phyloP scores from a whole-genome alignment of 1,139 yeast genomes.

The Protomyces arabidopsidicola region DNA sequence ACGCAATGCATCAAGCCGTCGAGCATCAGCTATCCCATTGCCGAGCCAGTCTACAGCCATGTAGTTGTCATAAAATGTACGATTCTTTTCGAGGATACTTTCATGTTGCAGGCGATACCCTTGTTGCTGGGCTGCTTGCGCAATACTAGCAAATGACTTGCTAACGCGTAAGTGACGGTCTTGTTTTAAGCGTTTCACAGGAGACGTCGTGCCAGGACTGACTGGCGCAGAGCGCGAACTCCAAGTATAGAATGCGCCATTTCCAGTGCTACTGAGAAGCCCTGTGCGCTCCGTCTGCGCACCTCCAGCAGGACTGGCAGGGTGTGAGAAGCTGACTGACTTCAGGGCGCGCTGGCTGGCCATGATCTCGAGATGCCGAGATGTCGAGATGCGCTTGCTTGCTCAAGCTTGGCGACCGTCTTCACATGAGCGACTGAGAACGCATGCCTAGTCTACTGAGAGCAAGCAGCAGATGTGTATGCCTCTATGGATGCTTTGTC shows the following conservation, averaged over 20 bases:
- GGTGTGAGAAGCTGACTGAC: neutral
- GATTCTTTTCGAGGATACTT: slow-evolving; percentile 11
- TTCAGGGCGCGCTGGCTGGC: neutral
- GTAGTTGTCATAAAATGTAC: slow-evolving; percentile 53
- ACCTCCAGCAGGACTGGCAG: neutral
- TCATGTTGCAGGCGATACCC: neutral
- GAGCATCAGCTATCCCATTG: slow-evolving; percentile 50
- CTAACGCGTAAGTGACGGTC: neutral
- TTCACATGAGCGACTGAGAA: neutral
- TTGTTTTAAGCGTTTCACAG: neutral
- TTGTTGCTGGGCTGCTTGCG: neutral
- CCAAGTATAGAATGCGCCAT: neutral
- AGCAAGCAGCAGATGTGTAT: no score
- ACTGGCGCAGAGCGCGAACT: neutral
- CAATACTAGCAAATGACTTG: neutral
- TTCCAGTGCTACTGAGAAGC: neutral
- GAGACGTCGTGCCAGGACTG: neutral
- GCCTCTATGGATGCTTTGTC: no score
- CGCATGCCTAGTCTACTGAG: no score
- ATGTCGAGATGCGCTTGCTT: no score
- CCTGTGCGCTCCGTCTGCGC: neutral
- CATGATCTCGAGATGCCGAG: neutral
- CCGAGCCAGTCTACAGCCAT: slow-evolving; percentile 63
- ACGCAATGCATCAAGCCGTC: slow-evolving; percentile 45
- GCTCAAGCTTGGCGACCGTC: neutral